A percentile compares a stretch with the other conserved stretches of the same genome.
phyloP scores from a whole-genome alignment of 2,329 filamentous ascomycete genomes.

The Tolypocladium capitatum region DNA sequence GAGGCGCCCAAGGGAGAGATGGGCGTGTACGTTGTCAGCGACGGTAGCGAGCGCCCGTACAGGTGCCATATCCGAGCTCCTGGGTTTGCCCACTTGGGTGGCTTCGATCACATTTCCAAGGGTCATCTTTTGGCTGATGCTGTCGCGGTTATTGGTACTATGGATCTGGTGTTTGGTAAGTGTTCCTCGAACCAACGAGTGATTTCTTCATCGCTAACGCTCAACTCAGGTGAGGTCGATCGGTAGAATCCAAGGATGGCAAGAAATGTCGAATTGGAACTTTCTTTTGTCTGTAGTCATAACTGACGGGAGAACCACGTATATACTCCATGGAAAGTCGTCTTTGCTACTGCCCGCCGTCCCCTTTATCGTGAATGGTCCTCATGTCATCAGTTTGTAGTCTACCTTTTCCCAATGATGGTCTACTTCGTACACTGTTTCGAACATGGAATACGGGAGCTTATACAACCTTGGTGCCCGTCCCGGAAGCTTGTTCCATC shows the following conservation, averaged over 20 bases:
- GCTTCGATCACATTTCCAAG: slow-evolving; percentile 85
- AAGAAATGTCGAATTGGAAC: slow-evolving; percentile 16
- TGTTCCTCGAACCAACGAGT: slow-evolving; percentile 4
- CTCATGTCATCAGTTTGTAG: not conserved
- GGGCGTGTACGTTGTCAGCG: slow-evolving; percentile 92
- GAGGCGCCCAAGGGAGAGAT: slow-evolving; percentile 99
- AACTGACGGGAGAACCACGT: slow-evolving; percentile 22
- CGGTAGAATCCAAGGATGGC: slow-evolving; percentile 27
- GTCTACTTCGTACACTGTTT: slow-evolving; percentile 3
- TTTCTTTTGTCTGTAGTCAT: slow-evolving; percentile 27
- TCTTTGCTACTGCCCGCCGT: slow-evolving; percentile 5
- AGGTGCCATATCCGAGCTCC: slow-evolving; percentile 95
- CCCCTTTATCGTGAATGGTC: not conserved
- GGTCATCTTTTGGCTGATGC: slow-evolving; percentile 93
- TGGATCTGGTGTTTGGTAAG: slow-evolving; percentile 82
- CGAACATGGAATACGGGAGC: not conserved
- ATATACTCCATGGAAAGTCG: slow-evolving; percentile 22
- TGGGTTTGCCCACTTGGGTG: slow-evolving; percentile 86
- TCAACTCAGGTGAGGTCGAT: slow-evolving; percentile 43
- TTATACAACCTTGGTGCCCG: slow-evolving; percentile 31
- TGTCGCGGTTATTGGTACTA: slow-evolving; percentile 85
- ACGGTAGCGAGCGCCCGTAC: slow-evolving; percentile 92
- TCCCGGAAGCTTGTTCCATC: slow-evolving; percentile 60
- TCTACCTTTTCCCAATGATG: slow-evolving; percentile 1
- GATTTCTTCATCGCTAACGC: slow-evolving; percentile 18